phyloP scores from a whole-genome alignment of 2,329 filamentous ascomycete genomes.

The Endocalyx cinctus region DNA sequence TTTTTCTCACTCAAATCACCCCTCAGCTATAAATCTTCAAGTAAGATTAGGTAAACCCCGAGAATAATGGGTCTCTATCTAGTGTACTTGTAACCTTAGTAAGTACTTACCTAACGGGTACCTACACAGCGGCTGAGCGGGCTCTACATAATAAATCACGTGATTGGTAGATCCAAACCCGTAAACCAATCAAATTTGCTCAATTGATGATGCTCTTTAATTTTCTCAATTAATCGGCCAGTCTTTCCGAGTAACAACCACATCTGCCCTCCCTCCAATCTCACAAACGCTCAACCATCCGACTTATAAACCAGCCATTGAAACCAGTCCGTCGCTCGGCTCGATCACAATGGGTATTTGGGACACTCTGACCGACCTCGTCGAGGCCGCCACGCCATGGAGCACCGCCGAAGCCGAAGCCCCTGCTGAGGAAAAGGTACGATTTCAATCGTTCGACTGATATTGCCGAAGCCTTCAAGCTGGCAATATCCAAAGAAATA shows the following conservation, averaged over 20 bases:
- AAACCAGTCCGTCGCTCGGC: constrained; percentile 29
- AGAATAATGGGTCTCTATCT: too few species aligned
- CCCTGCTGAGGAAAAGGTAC: constrained; percentile 60
- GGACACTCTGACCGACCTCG: constrained; percentile 59
- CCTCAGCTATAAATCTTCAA: too few species aligned
- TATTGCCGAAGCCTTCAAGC: too few species aligned
- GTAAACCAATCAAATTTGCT: constrained; percentile 44
- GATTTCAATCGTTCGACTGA: constrained; percentile 10
- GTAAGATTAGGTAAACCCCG: too few species aligned
- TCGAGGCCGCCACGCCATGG: constrained; percentile 63
- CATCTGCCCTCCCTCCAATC: too few species aligned
- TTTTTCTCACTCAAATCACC: too few species aligned
- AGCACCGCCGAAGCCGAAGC: constrained; percentile 61
- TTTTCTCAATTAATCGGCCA: constrained; percentile 21
- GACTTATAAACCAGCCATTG: constrained; percentile 37
- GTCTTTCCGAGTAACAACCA: constrained; percentile 10
- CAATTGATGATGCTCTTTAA: constrained; percentile 47
- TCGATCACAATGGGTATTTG: constrained; percentile 60
- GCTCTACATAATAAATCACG: constrained; percentile 24
- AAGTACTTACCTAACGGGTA: too few species aligned
- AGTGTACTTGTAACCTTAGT: too few species aligned
- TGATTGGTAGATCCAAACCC: too few species aligned
- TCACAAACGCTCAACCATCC: constrained; percentile 23
- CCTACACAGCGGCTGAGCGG: too few species aligned
- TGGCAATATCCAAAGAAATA: too few species aligned